These are phyloP conservation scores for Trichoderma hamatum DNA, from an alignment of 2,329 filamentous ascomycete genomes.

Conservation along the genomic window DNA sequence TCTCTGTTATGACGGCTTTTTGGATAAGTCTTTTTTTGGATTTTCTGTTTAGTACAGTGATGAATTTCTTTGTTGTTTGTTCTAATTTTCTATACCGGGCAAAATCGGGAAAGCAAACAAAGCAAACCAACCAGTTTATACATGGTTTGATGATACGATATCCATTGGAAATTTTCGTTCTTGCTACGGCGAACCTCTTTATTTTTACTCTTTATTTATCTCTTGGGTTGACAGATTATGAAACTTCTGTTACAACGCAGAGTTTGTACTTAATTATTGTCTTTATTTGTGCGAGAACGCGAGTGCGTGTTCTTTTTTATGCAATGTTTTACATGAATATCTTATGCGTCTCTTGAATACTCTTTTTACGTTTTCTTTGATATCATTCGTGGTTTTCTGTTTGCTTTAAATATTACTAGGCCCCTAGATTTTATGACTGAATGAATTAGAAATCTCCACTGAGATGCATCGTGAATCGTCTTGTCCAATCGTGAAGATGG, in stretches of 20 bases:
- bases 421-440: neutral
- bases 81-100: conserved; percentile 19
- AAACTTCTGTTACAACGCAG: neutral
- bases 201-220: conserved; percentile 12
- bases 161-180: conserved; percentile 5
- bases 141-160: conserved; percentile 26
- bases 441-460: conserved; percentile 21
- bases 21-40: conserved; percentile 24
- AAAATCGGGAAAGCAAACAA: conserved; percentile 19
- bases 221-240: conserved; percentile 14
- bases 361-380: neutral
- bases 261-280: conserved; percentile 10
- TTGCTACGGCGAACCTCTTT: conserved; percentile 1
- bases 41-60: conserved; percentile 23
- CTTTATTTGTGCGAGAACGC: neutral
- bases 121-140: conserved; percentile 21
- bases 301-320: neutral
- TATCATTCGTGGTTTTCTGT: conserved; percentile 17
- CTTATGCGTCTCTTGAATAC: neutral
- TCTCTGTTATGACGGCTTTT: conserved; percentile 26
- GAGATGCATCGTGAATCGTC: neutral
- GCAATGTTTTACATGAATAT: neutral
- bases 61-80: conserved; percentile 17
- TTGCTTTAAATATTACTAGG: neutral
- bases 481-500: neutral